Percentiles rank a stretch among this genome's conserved stretches.
These are phyloP conservation scores for Hypsizygus marmoreus DNA, from an alignment of 768 basidiomycete genomes.

Conservation along the genomic window DNA sequence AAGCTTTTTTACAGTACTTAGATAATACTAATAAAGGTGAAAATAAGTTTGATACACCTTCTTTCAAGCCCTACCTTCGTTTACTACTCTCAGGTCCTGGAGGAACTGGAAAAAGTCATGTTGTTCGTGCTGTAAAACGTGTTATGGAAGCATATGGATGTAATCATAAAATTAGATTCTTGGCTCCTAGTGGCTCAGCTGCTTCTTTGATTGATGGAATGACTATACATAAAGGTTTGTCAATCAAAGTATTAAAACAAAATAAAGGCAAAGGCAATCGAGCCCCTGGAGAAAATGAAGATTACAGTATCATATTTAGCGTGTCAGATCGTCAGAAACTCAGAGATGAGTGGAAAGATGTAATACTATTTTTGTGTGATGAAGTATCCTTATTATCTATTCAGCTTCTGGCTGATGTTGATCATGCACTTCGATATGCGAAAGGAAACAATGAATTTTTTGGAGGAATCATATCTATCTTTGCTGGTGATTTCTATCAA, in stretches of 20 bases:
- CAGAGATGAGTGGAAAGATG: conserved; percentile 24
- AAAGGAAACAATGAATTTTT: conserved; percentile 25
- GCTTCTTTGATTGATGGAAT: conserved; percentile 28
- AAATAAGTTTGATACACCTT: too few species aligned
- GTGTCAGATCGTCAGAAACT: conserved; percentile 16
- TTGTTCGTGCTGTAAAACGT: conserved; percentile 22
- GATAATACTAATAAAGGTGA: too few species aligned
- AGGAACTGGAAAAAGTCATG: conserved; percentile 34
- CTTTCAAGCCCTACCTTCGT: too few species aligned
- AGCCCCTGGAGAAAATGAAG: conserved; percentile 10
- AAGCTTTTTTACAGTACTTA: too few species aligned
- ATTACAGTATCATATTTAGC: conserved; percentile 16
- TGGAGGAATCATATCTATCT: conserved; percentile 31
- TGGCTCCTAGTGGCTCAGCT: conserved; percentile 33
- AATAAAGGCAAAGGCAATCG: conserved; percentile 18
- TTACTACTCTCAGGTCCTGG: conserved; percentile 28
- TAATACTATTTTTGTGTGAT: conserved; percentile 28
- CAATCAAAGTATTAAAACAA: conserved; percentile 18
- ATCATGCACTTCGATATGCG: conserved; percentile 26
- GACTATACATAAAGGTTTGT: conserved; percentile 26
- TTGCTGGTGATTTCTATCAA: conserved; percentile 35
- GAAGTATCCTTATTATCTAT: conserved; percentile 28
- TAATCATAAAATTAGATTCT: conserved; percentile 22
- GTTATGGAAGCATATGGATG: conserved; percentile 23
- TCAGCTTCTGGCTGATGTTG: conserved; percentile 27